A percentile compares a stretch with the other conserved stretches of the same genome.
phyloP scores from a whole-genome alignment of 2,329 filamentous ascomycete genomes.

The Colletotrichum somersetense region DNA sequence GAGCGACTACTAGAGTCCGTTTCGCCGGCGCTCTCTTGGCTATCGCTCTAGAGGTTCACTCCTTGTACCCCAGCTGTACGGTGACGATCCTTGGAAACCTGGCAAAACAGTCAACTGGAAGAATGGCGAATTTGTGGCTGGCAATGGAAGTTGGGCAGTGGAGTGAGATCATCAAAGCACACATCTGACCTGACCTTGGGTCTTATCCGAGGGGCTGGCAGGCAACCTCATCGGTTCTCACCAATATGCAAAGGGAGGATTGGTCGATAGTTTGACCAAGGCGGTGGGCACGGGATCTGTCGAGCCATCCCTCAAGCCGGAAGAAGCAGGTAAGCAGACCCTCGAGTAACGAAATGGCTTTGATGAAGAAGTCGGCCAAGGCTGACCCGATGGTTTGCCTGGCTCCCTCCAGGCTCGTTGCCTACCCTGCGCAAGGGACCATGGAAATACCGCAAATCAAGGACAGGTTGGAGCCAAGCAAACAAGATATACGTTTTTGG shows the following conservation, averaged over 20 bases:
- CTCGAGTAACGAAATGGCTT: neutral
- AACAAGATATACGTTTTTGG: conserved; percentile 13
- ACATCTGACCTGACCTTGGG: neutral
- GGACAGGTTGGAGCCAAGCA: conserved; percentile 1
- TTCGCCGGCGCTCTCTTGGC: conserved; percentile 54
- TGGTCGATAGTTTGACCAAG: conserved; percentile 49
- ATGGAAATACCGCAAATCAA: conserved; percentile 50
- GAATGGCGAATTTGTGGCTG: conserved; percentile 49
- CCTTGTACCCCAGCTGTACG: conserved; percentile 54
- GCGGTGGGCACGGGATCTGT: conserved; percentile 51
- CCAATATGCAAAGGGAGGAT: conserved; percentile 49
- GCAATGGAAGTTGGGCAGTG: conserved; percentile 42
- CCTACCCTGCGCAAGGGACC: conserved; percentile 51
- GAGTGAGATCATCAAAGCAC: fast-evolving
- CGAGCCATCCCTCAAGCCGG: conserved; percentile 44
- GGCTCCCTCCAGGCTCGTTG: conserved; percentile 47
- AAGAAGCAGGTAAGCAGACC: conserved; percentile 45
- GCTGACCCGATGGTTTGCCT: neutral
- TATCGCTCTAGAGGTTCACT: conserved; percentile 51
- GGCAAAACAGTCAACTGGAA: conserved; percentile 51
- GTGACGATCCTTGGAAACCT: conserved; percentile 51
- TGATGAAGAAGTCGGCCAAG: conserved; percentile 7
- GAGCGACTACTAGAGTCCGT: conserved; percentile 48
- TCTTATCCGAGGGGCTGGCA: conserved; percentile 48
- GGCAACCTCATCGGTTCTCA: conserved; percentile 49